phyloP scores from a whole-genome alignment of 352 stramenopile genomes.

The Phytopythium litorale region DNA sequence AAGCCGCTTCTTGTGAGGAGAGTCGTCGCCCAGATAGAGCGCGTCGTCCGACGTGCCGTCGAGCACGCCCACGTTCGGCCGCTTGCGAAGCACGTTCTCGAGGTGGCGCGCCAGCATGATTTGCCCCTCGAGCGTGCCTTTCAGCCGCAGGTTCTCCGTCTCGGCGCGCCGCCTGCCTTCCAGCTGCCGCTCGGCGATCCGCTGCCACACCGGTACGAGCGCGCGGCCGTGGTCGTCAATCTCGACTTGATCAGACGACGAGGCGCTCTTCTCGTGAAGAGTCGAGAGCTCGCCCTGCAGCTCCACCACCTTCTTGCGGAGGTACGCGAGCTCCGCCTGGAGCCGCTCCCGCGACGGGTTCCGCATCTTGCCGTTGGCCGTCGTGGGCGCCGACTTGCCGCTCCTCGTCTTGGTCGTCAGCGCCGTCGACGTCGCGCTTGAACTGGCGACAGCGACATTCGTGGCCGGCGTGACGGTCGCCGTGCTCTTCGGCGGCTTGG shows the following conservation, averaged over 20 bases:
- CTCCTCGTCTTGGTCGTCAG: conserved; percentile 5
- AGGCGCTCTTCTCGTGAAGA: conserved; percentile 12
- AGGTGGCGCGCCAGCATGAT: conserved; percentile 44
- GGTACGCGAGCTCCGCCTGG: conserved; percentile 41
- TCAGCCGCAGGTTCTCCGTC: conserved; percentile 40
- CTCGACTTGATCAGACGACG: neutral
- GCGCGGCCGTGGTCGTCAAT: conserved; percentile 11
- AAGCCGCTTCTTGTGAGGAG: conserved; percentile 17
- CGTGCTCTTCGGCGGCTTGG: neutral
- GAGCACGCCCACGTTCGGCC: conserved; percentile 35
- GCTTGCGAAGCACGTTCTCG: conserved; percentile 47
- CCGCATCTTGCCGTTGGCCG: conserved; percentile 22
- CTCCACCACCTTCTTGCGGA: conserved; percentile 36
- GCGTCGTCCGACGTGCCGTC: neutral
- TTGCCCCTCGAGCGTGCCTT: conserved; percentile 35
- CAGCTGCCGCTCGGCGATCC: conserved; percentile 44
- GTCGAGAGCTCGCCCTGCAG: conserved; percentile 32
- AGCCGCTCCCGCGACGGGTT: conserved; percentile 46
- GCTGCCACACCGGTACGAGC: conserved; percentile 34
- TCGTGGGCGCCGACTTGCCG: conserved; percentile 6
- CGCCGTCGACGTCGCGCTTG: neutral
- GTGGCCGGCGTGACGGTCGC: neutral
- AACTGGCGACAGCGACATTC: neutral
- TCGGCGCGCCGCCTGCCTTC: conserved; percentile 26
- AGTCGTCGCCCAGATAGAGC: neutral